phyloP scores from a whole-genome alignment of 352 stramenopile species.

The Globisporangium ultimum region DNA sequence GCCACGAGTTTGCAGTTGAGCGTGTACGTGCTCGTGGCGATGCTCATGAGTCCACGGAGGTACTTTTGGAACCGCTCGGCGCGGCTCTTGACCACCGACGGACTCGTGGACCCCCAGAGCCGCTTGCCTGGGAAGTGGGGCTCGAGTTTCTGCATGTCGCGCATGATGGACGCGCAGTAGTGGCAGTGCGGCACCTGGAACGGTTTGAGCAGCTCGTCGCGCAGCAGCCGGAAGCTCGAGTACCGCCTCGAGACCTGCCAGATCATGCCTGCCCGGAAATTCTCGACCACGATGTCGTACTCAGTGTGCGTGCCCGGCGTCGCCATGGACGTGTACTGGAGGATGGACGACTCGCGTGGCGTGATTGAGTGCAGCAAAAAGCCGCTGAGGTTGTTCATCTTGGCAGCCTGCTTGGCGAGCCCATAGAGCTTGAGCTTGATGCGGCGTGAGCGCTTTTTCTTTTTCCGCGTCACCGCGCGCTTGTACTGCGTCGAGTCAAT shows the following conservation, averaged over 20 bases:
- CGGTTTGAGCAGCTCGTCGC: constrained; percentile 44
- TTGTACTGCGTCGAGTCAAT: constrained; percentile 19
- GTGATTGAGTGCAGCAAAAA: constrained; percentile 65
- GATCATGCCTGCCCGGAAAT: constrained; percentile 40
- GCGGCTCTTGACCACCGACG: constrained; percentile 35
- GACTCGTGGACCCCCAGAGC: constrained; percentile 53
- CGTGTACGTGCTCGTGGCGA: constrained; percentile 45
- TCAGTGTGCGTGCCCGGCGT: constrained; percentile 49
- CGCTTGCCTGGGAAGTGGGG: constrained; percentile 51
- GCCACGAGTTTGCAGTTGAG: constrained; percentile 57
- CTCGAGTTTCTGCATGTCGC: constrained; percentile 39
- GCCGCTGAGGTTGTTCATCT: constrained; percentile 42
- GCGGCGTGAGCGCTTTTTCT: constrained; percentile 16
- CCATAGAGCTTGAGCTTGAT: constrained; percentile 22
- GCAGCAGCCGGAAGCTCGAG: constrained; percentile 60
- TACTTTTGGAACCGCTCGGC: constrained; percentile 57
- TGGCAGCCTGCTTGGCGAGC: constrained; percentile 18
- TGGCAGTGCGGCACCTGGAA: constrained; percentile 59
- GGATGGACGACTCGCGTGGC: constrained; percentile 44
- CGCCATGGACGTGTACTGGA: constrained; percentile 44
- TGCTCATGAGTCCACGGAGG: constrained; percentile 45
- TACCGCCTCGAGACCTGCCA: constrained; percentile 72
- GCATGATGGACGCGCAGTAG: constrained; percentile 50
- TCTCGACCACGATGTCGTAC: constrained; percentile 63
- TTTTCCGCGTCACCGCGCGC: constrained; percentile 4